Base-by-base conservation (phyloP, 768 basidiomycete species). In the Russula abietina region DNA sequence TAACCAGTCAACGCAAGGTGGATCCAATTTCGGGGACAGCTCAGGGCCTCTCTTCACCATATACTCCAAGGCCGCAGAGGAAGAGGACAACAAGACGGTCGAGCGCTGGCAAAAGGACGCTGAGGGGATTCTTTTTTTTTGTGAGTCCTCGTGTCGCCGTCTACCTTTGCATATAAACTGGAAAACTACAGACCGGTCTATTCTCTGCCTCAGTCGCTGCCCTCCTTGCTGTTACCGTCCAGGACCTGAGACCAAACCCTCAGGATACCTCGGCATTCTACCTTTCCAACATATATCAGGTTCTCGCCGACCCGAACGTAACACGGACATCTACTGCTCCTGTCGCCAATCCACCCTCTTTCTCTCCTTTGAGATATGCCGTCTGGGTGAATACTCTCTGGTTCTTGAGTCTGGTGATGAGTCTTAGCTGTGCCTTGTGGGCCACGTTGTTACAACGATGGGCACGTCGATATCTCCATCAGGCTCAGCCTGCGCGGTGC, bases 331-430 rank as follows among this genome's bases (percentile, higher is more conserved):
- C n/a, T n/a, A n/a, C 28, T 30, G 3, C 56, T 9, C 17, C 30
- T 11, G 7, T 33, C 14, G 2, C 32, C 43, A n/a, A 2, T 11
- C 53, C 9, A 12, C 50, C 16, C 3, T 22, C 28, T 0, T 55
- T 55, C 39, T 55, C 54, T 55, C 54, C 54, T 10, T 19, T 39
- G 2, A 28, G 24, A 41, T 53, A 63, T 19, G 36, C 46, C 4
- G 1, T 53, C n/a, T 24, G 46, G 14, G 48, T 65, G 30, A 65
- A 66, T 12, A 22, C 39, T 6, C 3, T 59, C 12, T 66, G 63
- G 28, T n/a, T n/a, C n/a, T n/a, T n/a, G n/a, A n/a, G n/a, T n/a
- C n/a, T n/a, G n/a, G n/a, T n/a, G n/a, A n/a, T n/a, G n/a, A n/a
- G n/a, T n/a, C n/a, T n/a, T n/a, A n/a, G n/a, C n/a, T n/a, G n/a